Base-by-base conservation (phyloP, 306 rosid species). In the Acacia crassicarpa region DNA sequence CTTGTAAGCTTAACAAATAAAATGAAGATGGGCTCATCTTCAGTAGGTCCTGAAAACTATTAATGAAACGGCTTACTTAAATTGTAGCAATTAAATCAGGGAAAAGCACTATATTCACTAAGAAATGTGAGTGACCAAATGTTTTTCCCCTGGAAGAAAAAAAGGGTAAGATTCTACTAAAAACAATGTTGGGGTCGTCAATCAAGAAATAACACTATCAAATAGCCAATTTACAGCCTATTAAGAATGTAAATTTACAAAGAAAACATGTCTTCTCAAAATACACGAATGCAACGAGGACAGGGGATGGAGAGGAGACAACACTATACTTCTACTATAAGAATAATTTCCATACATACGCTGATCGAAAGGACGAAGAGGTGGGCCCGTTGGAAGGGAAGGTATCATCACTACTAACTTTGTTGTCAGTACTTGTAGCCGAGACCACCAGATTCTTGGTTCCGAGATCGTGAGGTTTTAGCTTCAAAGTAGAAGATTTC, bases 331-430 rank as follows among this genome's bases (percentile, higher is more conserved):
- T 38, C 19, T 67, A 19, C 48, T 19, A 14, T 6, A 27, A 32
- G 35, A 0, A 75, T 46, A 23, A 71, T 45, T 44, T 8, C 40
- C 2, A 19, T 45, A 53, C 82, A 48, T 87, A 84, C 96, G 83
- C 89, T 71, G 94, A 84, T 68, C 44, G 83, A 59, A 77, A 1
- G 66, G 89, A 17, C 10, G 91, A 44, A 63, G 91, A 59, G 9
- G 80, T 46, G 66, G 88, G 82, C 27, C 80, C 76, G 38, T 61
- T 81, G 54, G 88, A 4, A 14, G 89, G 77, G 72, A 88, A 49
- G 8, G 83, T 2, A 41, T 75, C 66, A 25, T 75, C 76, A 62
- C 58, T 20, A 67, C 65, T 30, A 66, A 82, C 38, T 6, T 75
- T 49, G 33, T 43, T 59, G 23, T 77, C 72, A 78, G 85, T 53